phyloP scores from a whole-genome alignment of 176 grass and related monocot species.

The Zizania latifolia region DNA sequence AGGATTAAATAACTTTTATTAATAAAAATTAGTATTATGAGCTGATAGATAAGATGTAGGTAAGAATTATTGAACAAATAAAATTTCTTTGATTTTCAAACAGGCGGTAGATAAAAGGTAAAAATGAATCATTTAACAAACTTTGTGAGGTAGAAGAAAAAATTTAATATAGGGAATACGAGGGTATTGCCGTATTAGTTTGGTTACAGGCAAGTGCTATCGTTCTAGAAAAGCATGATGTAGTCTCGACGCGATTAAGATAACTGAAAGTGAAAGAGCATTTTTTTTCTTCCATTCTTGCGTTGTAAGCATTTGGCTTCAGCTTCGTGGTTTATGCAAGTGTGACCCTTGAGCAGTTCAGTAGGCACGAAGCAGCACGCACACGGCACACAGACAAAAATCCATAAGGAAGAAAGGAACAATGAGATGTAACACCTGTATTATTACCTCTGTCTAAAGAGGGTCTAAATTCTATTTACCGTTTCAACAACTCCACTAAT shows the following conservation, averaged over 20 bases:
- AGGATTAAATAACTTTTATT: no score
- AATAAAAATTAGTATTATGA: no score
- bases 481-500: not conserved
- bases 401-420: not conserved
- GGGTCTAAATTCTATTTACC: not conserved
- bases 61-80: no score
- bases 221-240: not conserved
- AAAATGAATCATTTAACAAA: no score
- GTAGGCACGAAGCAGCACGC: not conserved
- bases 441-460: not conserved
- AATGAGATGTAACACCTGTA: not conserved
- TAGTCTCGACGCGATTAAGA: not conserved
- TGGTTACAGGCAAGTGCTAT: not conserved
- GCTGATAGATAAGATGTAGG: no score
- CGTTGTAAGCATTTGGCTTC: not conserved
- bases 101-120: no score
- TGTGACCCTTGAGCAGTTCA: not conserved
- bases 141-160: no score
- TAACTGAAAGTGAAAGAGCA: not conserved
- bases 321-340: not conserved
- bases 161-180: no score
- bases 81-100: no score
- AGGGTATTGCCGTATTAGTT: no score
- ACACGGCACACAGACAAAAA: not conserved
- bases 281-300: not conserved